A percentile compares a stretch with the other conserved stretches of the same genome.
Conservation (phyloP, 768 basidiomycete species). For the Podaxis sp. region DNA sequence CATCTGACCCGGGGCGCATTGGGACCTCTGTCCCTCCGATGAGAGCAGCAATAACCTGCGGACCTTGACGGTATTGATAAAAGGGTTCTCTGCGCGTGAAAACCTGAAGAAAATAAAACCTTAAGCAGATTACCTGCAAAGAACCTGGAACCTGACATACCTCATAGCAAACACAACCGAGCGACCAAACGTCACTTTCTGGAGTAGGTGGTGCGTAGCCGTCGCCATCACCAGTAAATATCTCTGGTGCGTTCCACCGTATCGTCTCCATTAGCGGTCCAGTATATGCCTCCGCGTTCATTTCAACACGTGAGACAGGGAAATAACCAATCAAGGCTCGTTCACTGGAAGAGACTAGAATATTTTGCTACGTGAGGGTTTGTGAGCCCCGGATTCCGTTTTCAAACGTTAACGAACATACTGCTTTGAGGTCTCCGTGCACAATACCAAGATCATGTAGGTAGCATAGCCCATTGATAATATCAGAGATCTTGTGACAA, state of each 20-base stretch:
- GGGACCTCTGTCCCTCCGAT: background rate
- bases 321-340: background rate
- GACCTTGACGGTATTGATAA: background rate
- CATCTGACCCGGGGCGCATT: background rate
- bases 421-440: slow-evolving; percentile 12
- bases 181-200: background rate
- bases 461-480: background rate
- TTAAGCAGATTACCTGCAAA: too few species aligned
- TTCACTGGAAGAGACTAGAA: background rate
- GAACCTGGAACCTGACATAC: background rate
- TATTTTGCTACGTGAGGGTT: background rate
- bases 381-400: background rate
- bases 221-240: background rate
- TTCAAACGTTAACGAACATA: background rate
- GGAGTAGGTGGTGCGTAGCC: background rate
- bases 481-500: background rate
- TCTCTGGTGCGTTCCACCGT: background rate
- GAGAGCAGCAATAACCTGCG: background rate
- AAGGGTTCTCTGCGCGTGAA: background rate
- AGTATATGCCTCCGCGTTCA: background rate
- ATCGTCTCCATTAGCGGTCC: background rate
- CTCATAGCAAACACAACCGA: slow-evolving; percentile 1
- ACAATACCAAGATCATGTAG: background rate
- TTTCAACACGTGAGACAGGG: background rate
- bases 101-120: background rate